Evolutionary conservation across 164 flowering plant species (phyloP).

Genomic region (Aristolochia contorta): DNA sequence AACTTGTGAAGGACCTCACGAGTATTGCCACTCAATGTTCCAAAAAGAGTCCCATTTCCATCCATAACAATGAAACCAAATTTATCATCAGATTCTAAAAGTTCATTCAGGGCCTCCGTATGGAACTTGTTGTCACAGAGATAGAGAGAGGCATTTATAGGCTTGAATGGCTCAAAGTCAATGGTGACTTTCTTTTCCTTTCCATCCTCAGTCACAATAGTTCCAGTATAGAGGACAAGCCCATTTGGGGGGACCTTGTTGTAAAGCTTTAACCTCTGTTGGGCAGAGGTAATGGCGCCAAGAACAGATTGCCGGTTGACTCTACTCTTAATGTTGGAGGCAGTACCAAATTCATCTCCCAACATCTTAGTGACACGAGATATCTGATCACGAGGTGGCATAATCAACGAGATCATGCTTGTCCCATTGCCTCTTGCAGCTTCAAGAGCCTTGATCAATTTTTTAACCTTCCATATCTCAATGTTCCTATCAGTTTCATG

Average conservation of each 20-base stretch:
- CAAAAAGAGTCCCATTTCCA: conserved; percentile 8
- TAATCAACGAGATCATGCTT: conserved; percentile 8
- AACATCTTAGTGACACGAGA: conserved; percentile 7
- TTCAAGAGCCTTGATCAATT: conserved; percentile 7
- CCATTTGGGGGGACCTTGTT: conserved; percentile 9
- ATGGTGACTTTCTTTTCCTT: conserved; percentile 9
- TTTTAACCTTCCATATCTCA: conserved; percentile 10
- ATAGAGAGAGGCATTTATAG: conserved; percentile 5
- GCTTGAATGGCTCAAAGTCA: conserved; percentile 9
- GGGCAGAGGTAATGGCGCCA: background rate
- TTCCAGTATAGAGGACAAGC: conserved; percentile 5
- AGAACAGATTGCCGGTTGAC: conserved; percentile 6
- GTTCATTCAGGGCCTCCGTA: conserved; percentile 7
- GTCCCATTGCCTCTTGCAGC: conserved; percentile 10
- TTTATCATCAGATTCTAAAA: conserved; percentile 8
- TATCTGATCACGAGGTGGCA: conserved; percentile 9
- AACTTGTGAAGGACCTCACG: conserved; percentile 8
- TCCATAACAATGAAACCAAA: conserved; percentile 11
- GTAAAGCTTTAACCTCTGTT: conserved; percentile 8
- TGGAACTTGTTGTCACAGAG: conserved; percentile 11
- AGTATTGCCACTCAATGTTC: conserved; percentile 5
- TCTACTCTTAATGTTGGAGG: conserved; percentile 7
- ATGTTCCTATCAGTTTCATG: conserved; percentile 12
- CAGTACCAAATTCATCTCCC: conserved; percentile 8
- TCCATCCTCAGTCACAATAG: conserved; percentile 10